Conservation (phyloP, 371 early-diverging fungal genomes). For the Mortierella sp. region DNA sequence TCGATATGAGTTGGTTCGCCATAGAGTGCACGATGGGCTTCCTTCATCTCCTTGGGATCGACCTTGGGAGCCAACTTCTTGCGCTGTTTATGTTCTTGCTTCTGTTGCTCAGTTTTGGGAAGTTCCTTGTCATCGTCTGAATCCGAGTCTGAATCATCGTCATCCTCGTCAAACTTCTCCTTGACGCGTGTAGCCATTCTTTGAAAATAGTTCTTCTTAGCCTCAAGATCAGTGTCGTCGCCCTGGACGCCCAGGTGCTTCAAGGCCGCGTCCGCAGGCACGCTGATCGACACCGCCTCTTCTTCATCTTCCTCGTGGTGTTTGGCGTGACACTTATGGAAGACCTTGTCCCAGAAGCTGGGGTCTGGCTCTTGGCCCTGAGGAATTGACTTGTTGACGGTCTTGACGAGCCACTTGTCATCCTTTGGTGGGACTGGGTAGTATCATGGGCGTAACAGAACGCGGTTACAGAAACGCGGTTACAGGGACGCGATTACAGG, state of each 20-base stretch:
- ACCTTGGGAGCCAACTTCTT: constrained; percentile 38
- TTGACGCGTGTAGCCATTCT: constrained; percentile 46
- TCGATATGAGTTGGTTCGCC: background rate
- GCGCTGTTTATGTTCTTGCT: constrained; percentile 21
- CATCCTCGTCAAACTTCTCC: constrained; percentile 47
- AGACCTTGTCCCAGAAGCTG: constrained; percentile 36
- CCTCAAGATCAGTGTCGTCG: constrained; percentile 25
- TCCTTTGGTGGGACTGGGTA: constrained; percentile 44
- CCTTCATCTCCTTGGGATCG: constrained; percentile 50
- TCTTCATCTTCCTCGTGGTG: background rate
- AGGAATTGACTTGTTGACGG: constrained; percentile 36
- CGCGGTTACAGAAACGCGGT: too few species aligned
- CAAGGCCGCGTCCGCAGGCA: constrained; percentile 40
- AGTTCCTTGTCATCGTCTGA: constrained; percentile 22
- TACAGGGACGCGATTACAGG: too few species aligned
- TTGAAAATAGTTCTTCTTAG: constrained; percentile 47
- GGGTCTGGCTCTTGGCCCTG: constrained; percentile 23
- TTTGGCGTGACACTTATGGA: constrained; percentile 13
- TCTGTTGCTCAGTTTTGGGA: constrained; percentile 29
- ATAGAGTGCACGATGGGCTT: constrained; percentile 36
- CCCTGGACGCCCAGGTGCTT: constrained; percentile 36
- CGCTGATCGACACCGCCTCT: constrained; percentile 26
- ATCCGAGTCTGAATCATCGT: constrained; percentile 29
- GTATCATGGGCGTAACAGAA: background rate
- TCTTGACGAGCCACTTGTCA: constrained; percentile 44